These are phyloP conservation scores for Crithidia expoeki DNA, from an alignment of 208 protist genomes.

Conservation along the genomic window DNA sequence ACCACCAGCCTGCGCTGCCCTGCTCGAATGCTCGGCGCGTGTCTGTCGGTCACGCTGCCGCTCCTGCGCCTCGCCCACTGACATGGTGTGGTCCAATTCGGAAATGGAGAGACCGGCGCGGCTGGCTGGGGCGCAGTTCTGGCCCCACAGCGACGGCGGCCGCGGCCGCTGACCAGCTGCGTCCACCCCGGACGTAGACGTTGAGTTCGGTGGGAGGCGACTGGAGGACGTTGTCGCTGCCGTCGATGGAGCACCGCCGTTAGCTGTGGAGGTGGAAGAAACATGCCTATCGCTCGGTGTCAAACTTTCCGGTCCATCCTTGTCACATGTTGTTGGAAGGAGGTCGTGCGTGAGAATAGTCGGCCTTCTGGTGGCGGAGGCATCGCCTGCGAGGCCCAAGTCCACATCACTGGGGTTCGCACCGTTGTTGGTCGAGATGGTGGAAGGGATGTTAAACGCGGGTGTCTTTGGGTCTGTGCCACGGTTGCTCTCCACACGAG, in stretches of 20 bases:
- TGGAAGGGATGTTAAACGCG: not conserved
- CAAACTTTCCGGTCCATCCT: not conserved
- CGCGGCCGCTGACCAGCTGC: not conserved
- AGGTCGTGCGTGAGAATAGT: not conserved
- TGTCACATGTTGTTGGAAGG: not conserved
- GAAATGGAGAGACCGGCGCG: slow-evolving; percentile 10
- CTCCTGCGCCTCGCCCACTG: slow-evolving; percentile 7
- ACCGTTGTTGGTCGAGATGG: not conserved
- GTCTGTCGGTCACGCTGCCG: slow-evolving; percentile 8
- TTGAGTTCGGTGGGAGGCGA: not conserved
- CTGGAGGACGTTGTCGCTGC: not conserved
- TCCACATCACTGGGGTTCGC: not conserved
- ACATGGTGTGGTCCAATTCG: slow-evolving; percentile 24
- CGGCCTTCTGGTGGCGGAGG: not conserved
- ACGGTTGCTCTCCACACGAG: no score
- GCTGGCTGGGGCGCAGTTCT: not conserved
- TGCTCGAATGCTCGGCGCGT: not conserved
- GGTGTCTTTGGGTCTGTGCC: no score
- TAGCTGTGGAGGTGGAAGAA: not conserved
- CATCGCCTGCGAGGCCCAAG: not conserved
- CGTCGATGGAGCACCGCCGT: not conserved
- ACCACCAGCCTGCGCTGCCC: not conserved
- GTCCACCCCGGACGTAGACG: not conserved
- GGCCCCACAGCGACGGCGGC: not conserved
- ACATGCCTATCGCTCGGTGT: not conserved